These are phyloP conservation scores for Rosellinia necatrix DNA, from an alignment of 2,329 filamentous ascomycete genomes.

Conservation along the genomic window DNA sequence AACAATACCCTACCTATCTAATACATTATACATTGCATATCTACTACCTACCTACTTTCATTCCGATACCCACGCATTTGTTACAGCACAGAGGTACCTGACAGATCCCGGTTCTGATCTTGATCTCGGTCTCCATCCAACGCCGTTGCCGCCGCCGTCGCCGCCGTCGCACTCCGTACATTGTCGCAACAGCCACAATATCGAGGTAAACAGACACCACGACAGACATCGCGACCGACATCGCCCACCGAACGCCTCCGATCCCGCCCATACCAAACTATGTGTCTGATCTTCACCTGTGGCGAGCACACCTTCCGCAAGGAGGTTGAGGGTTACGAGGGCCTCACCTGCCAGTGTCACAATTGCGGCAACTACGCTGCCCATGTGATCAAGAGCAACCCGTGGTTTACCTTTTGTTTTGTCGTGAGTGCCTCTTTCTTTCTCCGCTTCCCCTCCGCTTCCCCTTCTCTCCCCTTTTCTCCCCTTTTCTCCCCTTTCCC, in stretches of 20 bases:
- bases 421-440: conserved; percentile 53
- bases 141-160: too few species aligned
- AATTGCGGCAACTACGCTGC: conserved; percentile 69
- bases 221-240: background rate
- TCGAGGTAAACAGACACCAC: background rate
- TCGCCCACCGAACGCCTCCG: conserved; percentile 1
- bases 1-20: too few species aligned
- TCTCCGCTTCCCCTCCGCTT: background rate
- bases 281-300: conserved; percentile 67
- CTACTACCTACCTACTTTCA: too few species aligned
- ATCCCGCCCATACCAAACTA: conserved; percentile 36
- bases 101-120: too few species aligned
- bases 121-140: too few species aligned
- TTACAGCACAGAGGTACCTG: too few species aligned
- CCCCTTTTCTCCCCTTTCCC: too few species aligned
- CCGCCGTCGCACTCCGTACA: too few species aligned
- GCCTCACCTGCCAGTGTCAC: conserved; percentile 65
- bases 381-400: conserved; percentile 64
- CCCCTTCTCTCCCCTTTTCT: background rate
- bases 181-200: background rate
- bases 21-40: too few species aligned
- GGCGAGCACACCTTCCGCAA: conserved; percentile 66
- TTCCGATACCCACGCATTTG: too few species aligned
- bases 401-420: conserved; percentile 83
- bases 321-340: conserved; percentile 64